Percentiles rank a stretch among this genome's conserved stretches.
These are phyloP conservation scores for Pyrenochaeta sp. DNA, from an alignment of 2,329 filamentous ascomycete genomes.

Conservation along the genomic window DNA sequence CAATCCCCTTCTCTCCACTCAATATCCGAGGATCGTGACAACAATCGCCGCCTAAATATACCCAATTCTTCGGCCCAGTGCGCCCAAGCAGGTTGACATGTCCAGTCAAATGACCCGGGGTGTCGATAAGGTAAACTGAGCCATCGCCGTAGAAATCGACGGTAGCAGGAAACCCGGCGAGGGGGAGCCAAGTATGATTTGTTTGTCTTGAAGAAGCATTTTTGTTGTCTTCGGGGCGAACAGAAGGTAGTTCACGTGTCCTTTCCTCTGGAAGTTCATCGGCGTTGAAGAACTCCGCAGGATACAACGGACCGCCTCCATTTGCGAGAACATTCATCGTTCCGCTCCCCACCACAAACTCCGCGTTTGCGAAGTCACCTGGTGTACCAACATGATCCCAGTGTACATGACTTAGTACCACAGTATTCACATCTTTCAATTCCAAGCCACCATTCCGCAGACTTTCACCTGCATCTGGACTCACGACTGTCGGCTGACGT, in stretches of 20 bases:
- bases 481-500: conserved; percentile 56
- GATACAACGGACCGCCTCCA: conserved; percentile 47
- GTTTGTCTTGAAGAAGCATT: conserved; percentile 28
- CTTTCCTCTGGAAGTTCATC: conserved; percentile 54
- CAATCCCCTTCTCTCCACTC: conserved; percentile 62
- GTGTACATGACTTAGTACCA: conserved; percentile 64
- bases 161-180: conserved; percentile 55
- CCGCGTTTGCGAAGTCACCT: conserved; percentile 58
- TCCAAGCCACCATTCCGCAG: conserved; percentile 50
- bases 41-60: conserved; percentile 63
- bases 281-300: conserved; percentile 54
- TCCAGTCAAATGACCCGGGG: conserved; percentile 61
- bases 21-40: conserved; percentile 63
- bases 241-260: conserved; percentile 55
- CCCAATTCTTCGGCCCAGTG: conserved; percentile 50
- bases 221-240: conserved; percentile 18
- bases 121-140: conserved; percentile 58
- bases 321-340: conserved; percentile 37
- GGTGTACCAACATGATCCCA: conserved; percentile 68
- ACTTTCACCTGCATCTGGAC: conserved; percentile 54
- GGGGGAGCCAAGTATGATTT: conserved; percentile 50
- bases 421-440: conserved; percentile 48
- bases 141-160: conserved; percentile 60
- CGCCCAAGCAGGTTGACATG: conserved; percentile 62
- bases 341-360: conserved; percentile 60